These are phyloP conservation scores for Furculomyces boomerangus DNA, from an alignment of 371 early-diverging fungal genomes.

Conservation along the genomic window DNA sequence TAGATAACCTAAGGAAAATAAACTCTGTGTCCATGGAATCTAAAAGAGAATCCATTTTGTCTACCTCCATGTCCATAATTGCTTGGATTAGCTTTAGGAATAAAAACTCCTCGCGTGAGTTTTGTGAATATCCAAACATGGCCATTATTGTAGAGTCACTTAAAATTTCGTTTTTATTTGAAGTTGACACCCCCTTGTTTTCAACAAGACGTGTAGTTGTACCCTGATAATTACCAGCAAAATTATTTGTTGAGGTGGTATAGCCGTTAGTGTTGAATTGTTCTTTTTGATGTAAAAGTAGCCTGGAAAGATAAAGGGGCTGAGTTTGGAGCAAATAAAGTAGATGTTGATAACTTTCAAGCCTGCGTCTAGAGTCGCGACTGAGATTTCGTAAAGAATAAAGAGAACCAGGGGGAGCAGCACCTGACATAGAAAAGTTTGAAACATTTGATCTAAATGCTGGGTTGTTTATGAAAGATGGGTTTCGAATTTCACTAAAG, in stretches of 20 bases:
- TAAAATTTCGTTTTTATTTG: background rate
- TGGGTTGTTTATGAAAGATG: constrained; percentile 4
- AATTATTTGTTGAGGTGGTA: constrained; percentile 6
- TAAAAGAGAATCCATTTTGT: constrained; percentile 54
- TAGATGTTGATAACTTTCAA: constrained; percentile 75
- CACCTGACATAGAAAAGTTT: constrained; percentile 8
- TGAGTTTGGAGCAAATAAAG: constrained; percentile 94
- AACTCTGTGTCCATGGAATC: constrained; percentile 91
- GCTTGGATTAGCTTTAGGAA: constrained; percentile 85
- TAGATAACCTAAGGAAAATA: constrained; percentile 84
- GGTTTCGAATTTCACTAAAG: constrained; percentile 20
- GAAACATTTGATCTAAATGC: background rate
- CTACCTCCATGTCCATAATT: constrained; percentile 75
- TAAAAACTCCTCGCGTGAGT: constrained; percentile 91
- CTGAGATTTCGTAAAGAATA: constrained; percentile 40
- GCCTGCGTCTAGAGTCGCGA: constrained; percentile 53
- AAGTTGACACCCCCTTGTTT: background rate
- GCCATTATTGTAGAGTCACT: constrained; percentile 76
- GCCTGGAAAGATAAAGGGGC: constrained; percentile 69
- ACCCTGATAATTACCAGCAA: background rate
- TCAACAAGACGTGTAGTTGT: no score
- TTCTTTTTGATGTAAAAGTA: constrained; percentile 33
- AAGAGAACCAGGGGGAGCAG: constrained; percentile 14
- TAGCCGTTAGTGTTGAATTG: no score
- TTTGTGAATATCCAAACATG: constrained; percentile 93